Base-by-base conservation (phyloP, 2,329 filamentous ascomycete species). In the Colletotrichum aenigma region DNA sequence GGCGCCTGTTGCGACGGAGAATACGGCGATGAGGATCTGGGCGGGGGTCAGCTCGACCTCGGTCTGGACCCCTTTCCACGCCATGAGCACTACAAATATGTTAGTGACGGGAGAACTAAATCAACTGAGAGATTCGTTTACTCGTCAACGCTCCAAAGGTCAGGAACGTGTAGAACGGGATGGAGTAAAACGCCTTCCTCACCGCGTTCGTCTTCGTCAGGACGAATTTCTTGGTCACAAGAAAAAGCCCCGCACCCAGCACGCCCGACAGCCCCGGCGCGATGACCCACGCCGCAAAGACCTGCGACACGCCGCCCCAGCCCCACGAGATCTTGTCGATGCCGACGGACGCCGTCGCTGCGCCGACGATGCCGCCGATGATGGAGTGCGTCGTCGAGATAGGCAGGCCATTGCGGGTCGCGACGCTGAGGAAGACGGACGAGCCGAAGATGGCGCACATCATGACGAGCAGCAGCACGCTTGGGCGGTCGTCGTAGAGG, bases 311-410 rank as follows among this genome's bases (percentile, higher is more conserved):
- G 2, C 85, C 85, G 10, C 77, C 61, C 79, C 82, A 83, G 9
- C 82, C 83, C 85, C 85, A 86, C 70, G 82, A 84, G 36, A 86
- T 79, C 60, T 84, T 82, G 1, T 61, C 26, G 34, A 84, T 82
- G 7, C 85, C 85, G 13, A 86, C 81, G 1, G 83, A 82, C 1
- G 84, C 85, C 0, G 82, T 82, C 4, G 82, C 84, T 0, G 84
- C 81, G 13, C 85, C 85, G 1, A 86, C 81, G 2, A 86, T 52
- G 3, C 85, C 85, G 6, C 84, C 88, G 52, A 89, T 86, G 52
- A 90, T 86, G 69, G 87, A 88, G 79, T 90, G 88, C 0, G 89
- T 91, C 3, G 89, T 91, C 4, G 88, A 89, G 6, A 91, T 87
- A 2, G 89, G 89, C 75, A 90, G 83, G 64, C 88, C 89, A 64